Evolutionary conservation across 352 stramenopile species (phyloP).

Genomic region (Phytophthora nicotianae): DNA sequence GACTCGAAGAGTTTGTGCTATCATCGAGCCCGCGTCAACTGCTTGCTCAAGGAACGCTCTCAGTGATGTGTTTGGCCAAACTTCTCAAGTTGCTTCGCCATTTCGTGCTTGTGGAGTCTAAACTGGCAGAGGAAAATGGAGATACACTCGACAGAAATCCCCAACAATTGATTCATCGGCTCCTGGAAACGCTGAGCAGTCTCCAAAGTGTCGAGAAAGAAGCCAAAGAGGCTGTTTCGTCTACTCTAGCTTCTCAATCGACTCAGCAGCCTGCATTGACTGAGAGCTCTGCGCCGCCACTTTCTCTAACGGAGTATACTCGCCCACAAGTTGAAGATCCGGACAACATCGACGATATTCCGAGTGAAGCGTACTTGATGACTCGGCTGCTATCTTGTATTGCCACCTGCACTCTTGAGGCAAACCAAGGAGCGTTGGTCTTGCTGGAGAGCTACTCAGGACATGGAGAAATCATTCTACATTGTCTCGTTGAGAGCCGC

Average conservation of each 20-base stretch:
- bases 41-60: slow-evolving; percentile 48
- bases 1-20: slow-evolving; percentile 65
- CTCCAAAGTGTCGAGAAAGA: slow-evolving; percentile 36
- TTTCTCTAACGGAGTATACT: slow-evolving; percentile 41
- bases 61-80: slow-evolving; percentile 71
- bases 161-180: slow-evolving; percentile 44
- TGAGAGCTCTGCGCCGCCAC: slow-evolving; percentile 17
- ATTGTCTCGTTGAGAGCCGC: slow-evolving; percentile 48
- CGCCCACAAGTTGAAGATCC: slow-evolving; percentile 47
- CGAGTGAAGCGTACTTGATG: slow-evolving; percentile 62
- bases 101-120: slow-evolving; percentile 63
- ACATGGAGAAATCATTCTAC: slow-evolving; percentile 48
- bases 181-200: slow-evolving; percentile 47
- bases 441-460: slow-evolving; percentile 47
- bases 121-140: slow-evolving; percentile 39
- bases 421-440: slow-evolving; percentile 32
- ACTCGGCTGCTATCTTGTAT: slow-evolving; percentile 60
- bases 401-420: slow-evolving; percentile 40
- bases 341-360: slow-evolving; percentile 54
- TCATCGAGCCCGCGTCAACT: slow-evolving; percentile 39
- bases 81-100: slow-evolving; percentile 75
- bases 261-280: slow-evolving; percentile 6
- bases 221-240: slow-evolving; percentile 6
- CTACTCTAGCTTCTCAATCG: background rate
- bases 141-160: slow-evolving; percentile 24